These are phyloP conservation scores for Xylaria sp. DNA, from an alignment of 2,329 filamentous ascomycete genomes.

Conservation along the genomic window DNA sequence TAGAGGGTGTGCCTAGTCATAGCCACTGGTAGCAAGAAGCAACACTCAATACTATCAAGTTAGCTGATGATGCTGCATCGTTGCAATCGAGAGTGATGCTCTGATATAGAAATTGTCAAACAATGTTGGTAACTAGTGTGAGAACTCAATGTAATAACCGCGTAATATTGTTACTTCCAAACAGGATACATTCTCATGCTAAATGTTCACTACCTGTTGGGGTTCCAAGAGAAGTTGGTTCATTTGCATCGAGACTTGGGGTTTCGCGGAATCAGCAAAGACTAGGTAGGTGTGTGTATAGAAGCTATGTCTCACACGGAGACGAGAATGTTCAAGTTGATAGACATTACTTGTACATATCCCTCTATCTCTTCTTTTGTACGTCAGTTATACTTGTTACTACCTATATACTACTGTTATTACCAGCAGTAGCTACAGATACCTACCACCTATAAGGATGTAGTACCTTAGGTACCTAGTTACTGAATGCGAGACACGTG, in stretches of 20 bases:
- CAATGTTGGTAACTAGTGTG: not conserved
- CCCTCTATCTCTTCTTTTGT: not conserved
- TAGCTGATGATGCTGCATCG: not conserved
- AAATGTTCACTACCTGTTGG: too few species aligned
- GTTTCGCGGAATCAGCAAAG: not conserved
- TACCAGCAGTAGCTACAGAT: not conserved
- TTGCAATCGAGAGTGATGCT: not conserved
- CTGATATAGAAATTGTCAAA: not conserved
- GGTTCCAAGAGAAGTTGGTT: not conserved
- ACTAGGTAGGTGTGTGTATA: not conserved
- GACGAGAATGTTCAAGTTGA: not conserved
- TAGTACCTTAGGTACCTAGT: too few species aligned
- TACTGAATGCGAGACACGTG: not conserved
- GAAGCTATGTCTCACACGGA: not conserved
- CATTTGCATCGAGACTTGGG: not conserved
- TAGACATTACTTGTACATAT: not conserved
- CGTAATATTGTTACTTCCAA: not conserved
- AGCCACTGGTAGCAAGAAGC: not conserved
- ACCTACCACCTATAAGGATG: too few species aligned
- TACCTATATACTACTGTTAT: not conserved
- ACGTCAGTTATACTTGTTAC: not conserved
- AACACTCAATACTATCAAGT: not conserved
- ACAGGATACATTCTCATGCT: not conserved
- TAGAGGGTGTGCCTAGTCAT: too few species aligned
- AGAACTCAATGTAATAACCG: not conserved